Evolutionary conservation across 352 stramenopile species (phyloP), one percentile per base, ranked within the genome.

Genomic region (Globisporangium iwayamae): DNA sequence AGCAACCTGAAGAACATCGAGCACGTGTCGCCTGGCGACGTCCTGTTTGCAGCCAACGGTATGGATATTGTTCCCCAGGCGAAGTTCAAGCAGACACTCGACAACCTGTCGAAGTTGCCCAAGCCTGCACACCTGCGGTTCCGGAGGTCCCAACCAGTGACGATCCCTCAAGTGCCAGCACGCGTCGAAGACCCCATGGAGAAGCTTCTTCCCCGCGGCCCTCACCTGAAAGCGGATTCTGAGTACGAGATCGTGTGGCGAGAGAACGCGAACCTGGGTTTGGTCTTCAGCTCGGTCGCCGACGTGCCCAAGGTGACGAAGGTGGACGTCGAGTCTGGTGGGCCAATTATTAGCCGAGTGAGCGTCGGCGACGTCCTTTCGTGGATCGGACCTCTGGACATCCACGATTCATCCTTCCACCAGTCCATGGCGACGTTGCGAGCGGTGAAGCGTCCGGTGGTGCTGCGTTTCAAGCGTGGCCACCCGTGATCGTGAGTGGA

Each of bases 241-340:
- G 85, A 94, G 66, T 96, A 91, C 65, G 87, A 93, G 54, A 74
- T 94, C 18, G 81, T 94, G 46, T 96, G 87, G 87, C 73, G 83
- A 22, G 87, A 96, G 50, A 92, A 87, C 67, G 79, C 82, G 48
- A 93, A 93, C 47, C 72, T 96, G 38, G 87, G 87, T 1, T 72
- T 96, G 13, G 83, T 96, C 11, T 96, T 96, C 62, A 93, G 83
- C 63, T 90, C 83, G 25, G 85, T 92, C 55, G 71, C 70, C 5
- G 85, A 94, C 48, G 71, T 89, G 46, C 83, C 85, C 14, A 87
- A 88, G 63, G 85, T 94, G 51, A 91, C 85, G 14, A 94, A 94
- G 68, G 85, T 94, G 45, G 85, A 94, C 54, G 65, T 89, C 25
- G 85, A 94, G 14, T 92, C 83, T 0, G 85, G 85, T 7, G 83